phyloP scores from a whole-genome alignment of 148 eudicot species.

The Vaccinium darrowii region DNA sequence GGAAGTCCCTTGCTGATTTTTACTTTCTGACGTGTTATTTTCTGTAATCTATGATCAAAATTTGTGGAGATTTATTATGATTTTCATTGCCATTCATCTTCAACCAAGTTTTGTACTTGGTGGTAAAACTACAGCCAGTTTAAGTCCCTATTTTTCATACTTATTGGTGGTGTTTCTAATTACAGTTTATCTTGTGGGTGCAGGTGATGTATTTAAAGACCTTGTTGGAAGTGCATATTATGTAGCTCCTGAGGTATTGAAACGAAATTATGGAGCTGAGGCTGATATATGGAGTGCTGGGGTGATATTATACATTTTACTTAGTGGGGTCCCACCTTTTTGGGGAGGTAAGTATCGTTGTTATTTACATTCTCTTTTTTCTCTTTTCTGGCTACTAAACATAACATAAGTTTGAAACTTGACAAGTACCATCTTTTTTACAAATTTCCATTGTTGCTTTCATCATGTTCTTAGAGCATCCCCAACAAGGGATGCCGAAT shows the following conservation, averaged over 20 bases:
- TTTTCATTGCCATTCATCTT: background rate
- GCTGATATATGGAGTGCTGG: constrained; percentile 99
- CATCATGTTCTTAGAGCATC: background rate
- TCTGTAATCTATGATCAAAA: background rate
- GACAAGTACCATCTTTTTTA: background rate
- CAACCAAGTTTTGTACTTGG: background rate
- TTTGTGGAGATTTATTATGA: background rate
- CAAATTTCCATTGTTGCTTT: background rate
- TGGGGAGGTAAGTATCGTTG: constrained; percentile 74
- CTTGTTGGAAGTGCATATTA: constrained; percentile 99
- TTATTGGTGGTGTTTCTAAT: background rate
- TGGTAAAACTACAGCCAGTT: background rate
- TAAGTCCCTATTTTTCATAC: background rate
- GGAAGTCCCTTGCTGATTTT: background rate
- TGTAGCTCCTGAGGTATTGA: constrained; percentile 96
- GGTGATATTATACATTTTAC: constrained; percentile 86
- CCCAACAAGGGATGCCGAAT: too few species aligned
- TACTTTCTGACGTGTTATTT: background rate
- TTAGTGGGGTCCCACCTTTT: constrained; percentile 96
- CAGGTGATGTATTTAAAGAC: constrained; percentile 85
- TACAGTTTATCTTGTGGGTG: constrained; percentile 20
- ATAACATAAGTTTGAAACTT: background rate
- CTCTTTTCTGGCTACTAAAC: background rate
- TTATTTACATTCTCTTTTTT: background rate
- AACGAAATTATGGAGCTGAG: constrained; percentile 77